Evolutionary conservation across 176 grass and related monocot genomes (phyloP).

Genomic region (Aegilops sharonensis): DNA sequence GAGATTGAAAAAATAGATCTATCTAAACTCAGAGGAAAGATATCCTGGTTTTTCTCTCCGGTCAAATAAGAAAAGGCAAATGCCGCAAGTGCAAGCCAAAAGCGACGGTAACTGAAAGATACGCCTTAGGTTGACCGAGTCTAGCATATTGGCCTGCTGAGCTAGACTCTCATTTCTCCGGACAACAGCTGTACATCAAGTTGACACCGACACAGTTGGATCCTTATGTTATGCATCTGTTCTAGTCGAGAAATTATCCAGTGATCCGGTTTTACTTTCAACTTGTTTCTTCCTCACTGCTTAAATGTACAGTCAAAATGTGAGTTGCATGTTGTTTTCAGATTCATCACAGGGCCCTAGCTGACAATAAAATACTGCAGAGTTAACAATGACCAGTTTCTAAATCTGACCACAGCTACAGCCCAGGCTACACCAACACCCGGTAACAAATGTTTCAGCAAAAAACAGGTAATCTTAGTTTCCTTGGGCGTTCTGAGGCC

Average conservation of each 20-base stretch:
- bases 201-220: background rate
- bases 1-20: background rate
- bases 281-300: background rate
- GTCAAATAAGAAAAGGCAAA: background rate
- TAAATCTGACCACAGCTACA: background rate
- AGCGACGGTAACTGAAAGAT: background rate
- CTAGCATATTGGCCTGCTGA: background rate
- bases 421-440: background rate
- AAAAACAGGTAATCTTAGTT: background rate
- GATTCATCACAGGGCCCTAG: background rate
- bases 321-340: background rate
- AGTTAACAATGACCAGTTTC: background rate
- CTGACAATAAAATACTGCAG: background rate
- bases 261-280: background rate
- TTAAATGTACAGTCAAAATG: background rate
- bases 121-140: background rate
- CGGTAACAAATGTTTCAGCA: background rate
- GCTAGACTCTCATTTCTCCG: background rate
- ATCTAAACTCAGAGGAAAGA: background rate
- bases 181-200: background rate
- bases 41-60: background rate
- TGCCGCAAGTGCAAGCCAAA: background rate
- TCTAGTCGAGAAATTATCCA: background rate
- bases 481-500: background rate
- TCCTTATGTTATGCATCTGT: background rate